Evolutionary conservation across 2,329 filamentous ascomycete genomes (phyloP).

Genomic region (Chrysoporthe cubensis): DNA sequence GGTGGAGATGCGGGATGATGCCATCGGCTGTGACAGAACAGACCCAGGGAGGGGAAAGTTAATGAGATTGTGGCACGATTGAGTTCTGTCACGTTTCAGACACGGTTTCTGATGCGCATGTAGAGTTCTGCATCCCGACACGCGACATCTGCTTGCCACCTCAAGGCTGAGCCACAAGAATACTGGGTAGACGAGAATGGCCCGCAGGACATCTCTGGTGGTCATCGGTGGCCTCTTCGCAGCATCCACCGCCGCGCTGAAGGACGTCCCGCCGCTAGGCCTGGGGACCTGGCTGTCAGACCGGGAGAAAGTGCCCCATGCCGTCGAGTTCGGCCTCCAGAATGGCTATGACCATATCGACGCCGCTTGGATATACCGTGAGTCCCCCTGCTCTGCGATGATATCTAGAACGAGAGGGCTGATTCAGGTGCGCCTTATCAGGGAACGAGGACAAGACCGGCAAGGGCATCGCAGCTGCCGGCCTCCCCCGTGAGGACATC

Average conservation of each 20-base stretch:
- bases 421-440: constrained; percentile 15
- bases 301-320: constrained; percentile 24
- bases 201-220: constrained; percentile 1
- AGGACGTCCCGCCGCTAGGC: constrained; percentile 27
- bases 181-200: constrained; percentile 7
- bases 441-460: constrained; percentile 54
- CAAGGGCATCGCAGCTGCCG: constrained; percentile 49
- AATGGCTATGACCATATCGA: constrained; percentile 29
- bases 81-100: neutral
- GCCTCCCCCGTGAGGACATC: constrained; percentile 58
- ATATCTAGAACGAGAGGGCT: neutral
- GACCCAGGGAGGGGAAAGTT: neutral
- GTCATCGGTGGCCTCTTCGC: constrained; percentile 16
- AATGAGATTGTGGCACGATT: neutral
- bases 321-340: constrained; percentile 26
- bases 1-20: constrained; percentile 12
- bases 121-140: too few species aligned
- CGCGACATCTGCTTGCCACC: neutral
- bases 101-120: neutral
- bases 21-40: constrained; percentile 1
- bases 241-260: constrained; percentile 12
- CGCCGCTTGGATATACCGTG: constrained; percentile 29
- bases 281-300: constrained; percentile 29
- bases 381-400: neutral
- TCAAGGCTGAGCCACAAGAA: too few species aligned